Conservation (phyloP, 306 rosid species). For the Corylus avellana region DNA sequence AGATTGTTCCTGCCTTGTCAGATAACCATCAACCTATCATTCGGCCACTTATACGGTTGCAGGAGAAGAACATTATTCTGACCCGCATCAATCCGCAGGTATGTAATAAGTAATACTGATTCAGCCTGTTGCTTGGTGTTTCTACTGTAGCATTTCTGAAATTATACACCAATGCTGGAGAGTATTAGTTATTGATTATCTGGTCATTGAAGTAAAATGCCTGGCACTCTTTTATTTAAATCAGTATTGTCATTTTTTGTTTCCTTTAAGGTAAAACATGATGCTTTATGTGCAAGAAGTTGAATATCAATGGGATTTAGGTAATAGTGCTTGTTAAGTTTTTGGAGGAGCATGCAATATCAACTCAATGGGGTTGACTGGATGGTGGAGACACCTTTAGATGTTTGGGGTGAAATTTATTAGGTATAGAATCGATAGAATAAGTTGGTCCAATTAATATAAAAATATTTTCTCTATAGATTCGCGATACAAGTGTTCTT, state of each 20-base stretch:
- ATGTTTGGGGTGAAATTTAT: conserved; percentile 14
- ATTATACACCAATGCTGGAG: conserved; percentile 16
- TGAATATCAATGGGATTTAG: not conserved
- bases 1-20: conserved; percentile 84
- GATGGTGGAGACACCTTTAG: conserved; percentile 6
- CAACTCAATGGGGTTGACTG: conserved; percentile 12
- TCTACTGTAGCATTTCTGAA: conserved; percentile 7
- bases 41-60: conserved; percentile 84
- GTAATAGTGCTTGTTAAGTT: not conserved
- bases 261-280: not conserved
- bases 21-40: conserved; percentile 72
- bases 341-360: conserved; percentile 7
- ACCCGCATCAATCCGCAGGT: conserved; percentile 99
- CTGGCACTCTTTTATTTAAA: not conserved
- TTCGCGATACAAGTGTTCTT: conserved; percentile 99
- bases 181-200: conserved; percentile 13
- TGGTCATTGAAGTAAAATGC: conserved; percentile 15
- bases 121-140: conserved; percentile 15
- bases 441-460: conserved; percentile 26
- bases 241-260: not conserved
- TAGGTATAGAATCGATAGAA: conserved; percentile 5
- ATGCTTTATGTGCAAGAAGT: not conserved
- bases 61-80: conserved; percentile 85
- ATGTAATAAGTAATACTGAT: conserved; percentile 18
- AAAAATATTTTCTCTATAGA: conserved; percentile 39